Evolutionary conservation across 1,139 yeast species (phyloP).

Genomic region (Hyphopichia pseudoburtonii): DNA sequence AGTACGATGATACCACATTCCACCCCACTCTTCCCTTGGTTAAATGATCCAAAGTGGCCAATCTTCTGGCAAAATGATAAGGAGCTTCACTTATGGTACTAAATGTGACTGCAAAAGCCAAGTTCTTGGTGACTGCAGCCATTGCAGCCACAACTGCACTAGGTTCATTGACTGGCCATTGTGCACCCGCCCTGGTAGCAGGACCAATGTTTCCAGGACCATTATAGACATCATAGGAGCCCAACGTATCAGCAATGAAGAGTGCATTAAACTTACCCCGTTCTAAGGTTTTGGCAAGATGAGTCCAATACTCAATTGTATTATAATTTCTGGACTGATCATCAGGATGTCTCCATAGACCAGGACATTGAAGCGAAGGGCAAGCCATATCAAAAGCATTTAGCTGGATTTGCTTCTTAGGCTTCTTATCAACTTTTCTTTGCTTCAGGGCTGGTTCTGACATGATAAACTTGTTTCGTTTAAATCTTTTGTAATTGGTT

Average conservation of each 20-base stretch:
- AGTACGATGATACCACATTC: conserved; percentile 43
- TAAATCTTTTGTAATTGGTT: no score
- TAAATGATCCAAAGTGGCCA: conserved; percentile 43
- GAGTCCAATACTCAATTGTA: conserved; percentile 46
- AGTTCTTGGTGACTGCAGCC: conserved; percentile 41
- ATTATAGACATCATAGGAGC: conserved; percentile 43
- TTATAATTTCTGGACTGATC: conserved; percentile 36
- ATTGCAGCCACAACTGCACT: conserved; percentile 40
- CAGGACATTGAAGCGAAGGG: conserved; percentile 40
- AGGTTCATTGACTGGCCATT: conserved; percentile 45
- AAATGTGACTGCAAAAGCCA: conserved; percentile 43
- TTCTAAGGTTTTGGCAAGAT: conserved; percentile 44
- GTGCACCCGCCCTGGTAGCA: conserved; percentile 41
- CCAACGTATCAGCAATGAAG: conserved; percentile 49
- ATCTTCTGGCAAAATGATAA: conserved; percentile 42
- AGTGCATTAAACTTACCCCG: conserved; percentile 45
- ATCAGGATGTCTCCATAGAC: conserved; percentile 45
- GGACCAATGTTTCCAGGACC: conserved; percentile 37
- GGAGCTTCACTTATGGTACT: conserved; percentile 47
- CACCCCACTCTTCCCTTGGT: conserved; percentile 48
- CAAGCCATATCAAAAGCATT: conserved; percentile 43
- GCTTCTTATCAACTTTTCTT: neutral
- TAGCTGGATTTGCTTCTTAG: conserved; percentile 24
- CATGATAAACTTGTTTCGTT: no score
- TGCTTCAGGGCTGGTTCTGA: conserved; percentile 2